Percentiles rank a stretch among this genome's conserved stretches.
phyloP scores from a whole-genome alignment of 2,329 filamentous ascomycete species.

The Aspergillus sp. region DNA sequence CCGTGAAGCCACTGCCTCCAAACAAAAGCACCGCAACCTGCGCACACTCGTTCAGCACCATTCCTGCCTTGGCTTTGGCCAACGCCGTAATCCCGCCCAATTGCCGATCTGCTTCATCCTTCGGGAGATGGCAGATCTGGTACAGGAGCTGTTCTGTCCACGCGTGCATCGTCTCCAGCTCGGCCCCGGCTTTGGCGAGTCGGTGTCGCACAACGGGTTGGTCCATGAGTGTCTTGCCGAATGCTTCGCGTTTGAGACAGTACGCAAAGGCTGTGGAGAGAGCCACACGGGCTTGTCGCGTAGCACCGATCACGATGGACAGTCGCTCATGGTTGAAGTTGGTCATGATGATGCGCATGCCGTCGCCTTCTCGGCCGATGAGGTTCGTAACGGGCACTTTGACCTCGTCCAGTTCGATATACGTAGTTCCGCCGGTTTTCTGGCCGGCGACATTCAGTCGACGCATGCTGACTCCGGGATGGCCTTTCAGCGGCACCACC shows the following conservation, averaged over 20 bases:
- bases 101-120: slow-evolving; percentile 44
- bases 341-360: slow-evolving; percentile 71
- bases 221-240: slow-evolving; percentile 65
- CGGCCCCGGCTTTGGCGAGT: slow-evolving; percentile 64
- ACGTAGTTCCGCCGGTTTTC: slow-evolving; percentile 64
- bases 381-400: slow-evolving; percentile 66
- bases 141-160: slow-evolving; percentile 70
- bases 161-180: slow-evolving; percentile 65
- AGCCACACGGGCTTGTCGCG: slow-evolving; percentile 58
- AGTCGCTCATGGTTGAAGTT: slow-evolving; percentile 78
- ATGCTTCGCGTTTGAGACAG: slow-evolving; percentile 61
- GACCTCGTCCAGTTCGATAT: slow-evolving; percentile 72
- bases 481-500: slow-evolving; percentile 64
- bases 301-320: slow-evolving; percentile 60
- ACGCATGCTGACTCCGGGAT: slow-evolving; percentile 64
- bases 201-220: slow-evolving; percentile 70
- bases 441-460: slow-evolving; percentile 64
- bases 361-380: slow-evolving; percentile 64
- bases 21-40: slow-evolving; percentile 66
- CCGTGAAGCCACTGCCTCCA: slow-evolving; percentile 69
- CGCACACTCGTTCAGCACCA: slow-evolving; percentile 67
- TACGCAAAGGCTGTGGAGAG: slow-evolving; percentile 58
- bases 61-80: slow-evolving; percentile 67
- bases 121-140: slow-evolving; percentile 58
- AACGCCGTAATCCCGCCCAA: slow-evolving; percentile 68